Conservation (phyloP, 805 yeast species). For the Priceomyces carsonii region DNA sequence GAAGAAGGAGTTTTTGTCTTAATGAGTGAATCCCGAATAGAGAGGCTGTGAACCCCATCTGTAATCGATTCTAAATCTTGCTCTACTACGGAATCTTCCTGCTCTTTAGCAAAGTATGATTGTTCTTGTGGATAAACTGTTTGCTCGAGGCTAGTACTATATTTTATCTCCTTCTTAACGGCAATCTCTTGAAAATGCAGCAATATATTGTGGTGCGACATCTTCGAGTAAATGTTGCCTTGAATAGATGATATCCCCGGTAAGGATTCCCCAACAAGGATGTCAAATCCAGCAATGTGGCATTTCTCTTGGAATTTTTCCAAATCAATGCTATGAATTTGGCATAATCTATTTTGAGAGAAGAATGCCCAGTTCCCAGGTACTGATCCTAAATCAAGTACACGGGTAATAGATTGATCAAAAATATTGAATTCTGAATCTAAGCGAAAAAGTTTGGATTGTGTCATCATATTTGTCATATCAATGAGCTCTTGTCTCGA, state of each 20-base stretch:
- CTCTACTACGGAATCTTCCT: slow-evolving; percentile 22
- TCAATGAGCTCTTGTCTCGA: slow-evolving; percentile 27
- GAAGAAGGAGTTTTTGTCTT: no score
- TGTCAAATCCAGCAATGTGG: slow-evolving; percentile 46
- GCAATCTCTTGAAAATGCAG: slow-evolving; percentile 31
- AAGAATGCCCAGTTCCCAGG: slow-evolving; percentile 45
- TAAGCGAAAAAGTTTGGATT: slow-evolving; percentile 26
- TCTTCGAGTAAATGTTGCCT: slow-evolving; percentile 76
- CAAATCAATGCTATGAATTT: slow-evolving; percentile 26
- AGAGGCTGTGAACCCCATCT: no score
- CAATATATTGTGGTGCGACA: slow-evolving; percentile 23
- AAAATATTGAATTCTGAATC: slow-evolving; percentile 30
- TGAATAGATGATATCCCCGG: slow-evolving; percentile 77
- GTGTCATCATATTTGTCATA: slow-evolving; percentile 21
- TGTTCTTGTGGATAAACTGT: slow-evolving; percentile 4
- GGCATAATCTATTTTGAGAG: slow-evolving; percentile 26
- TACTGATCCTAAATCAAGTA: slow-evolving; percentile 40
- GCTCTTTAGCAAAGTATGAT: slow-evolving; percentile 31
- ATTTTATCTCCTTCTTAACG: slow-evolving; percentile 10
- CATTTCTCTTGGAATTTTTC: slow-evolving; percentile 30
- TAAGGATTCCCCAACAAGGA: slow-evolving; percentile 79
- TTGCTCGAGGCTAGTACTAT: neutral
- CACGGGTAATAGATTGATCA: slow-evolving; percentile 24
- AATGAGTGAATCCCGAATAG: no score
- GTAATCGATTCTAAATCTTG: no score